These are phyloP conservation scores for Ceratocystis albifundus DNA, from an alignment of 2,329 filamentous ascomycete species.

Conservation along the genomic window DNA sequence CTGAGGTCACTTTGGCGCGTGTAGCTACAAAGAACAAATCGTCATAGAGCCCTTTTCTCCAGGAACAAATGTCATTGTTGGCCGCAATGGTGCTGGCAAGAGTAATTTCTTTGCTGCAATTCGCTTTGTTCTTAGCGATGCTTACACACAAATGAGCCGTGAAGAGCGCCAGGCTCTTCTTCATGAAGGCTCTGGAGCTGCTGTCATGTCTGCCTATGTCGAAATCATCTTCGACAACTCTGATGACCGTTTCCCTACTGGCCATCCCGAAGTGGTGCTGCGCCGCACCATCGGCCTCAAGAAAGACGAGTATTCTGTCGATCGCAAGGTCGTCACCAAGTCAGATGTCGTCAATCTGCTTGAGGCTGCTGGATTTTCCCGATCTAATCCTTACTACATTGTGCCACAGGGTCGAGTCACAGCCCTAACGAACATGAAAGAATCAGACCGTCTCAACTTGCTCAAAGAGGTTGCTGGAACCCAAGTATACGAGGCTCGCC, in stretches of 20 bases:
- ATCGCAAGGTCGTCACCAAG: conserved; percentile 92
- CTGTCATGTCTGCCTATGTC: conserved; percentile 98
- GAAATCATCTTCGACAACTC: conserved; percentile 98
- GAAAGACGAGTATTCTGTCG: conserved; percentile 96
- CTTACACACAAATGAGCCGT: conserved; percentile 88
- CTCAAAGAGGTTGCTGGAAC: conserved; percentile 98
- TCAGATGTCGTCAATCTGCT: conserved; percentile 89
- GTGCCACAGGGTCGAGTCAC: conserved; percentile 96
- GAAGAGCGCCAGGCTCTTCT: conserved; percentile 91
- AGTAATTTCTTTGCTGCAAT: conserved; percentile 99
- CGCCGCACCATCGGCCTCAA: conserved; percentile 92
- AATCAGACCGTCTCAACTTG: conserved; percentile 75
- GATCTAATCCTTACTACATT: conserved; percentile 97
- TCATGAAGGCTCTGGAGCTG: conserved; percentile 96
- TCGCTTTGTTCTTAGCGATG: conserved; percentile 94
- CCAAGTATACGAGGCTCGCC: conserved; percentile 86
- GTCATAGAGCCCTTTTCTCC: conserved; percentile 97
- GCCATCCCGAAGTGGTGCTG: conserved; percentile 78
- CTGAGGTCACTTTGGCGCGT: conserved; percentile 26
- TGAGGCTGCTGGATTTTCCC: conserved; percentile 90
- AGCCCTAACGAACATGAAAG: conserved; percentile 96
- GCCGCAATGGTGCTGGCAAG: conserved; percentile 97
- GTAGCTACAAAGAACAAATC: conserved; percentile 97
- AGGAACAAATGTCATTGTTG: conserved; percentile 96
- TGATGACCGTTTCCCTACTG: conserved; percentile 88